Evolutionary conservation across 306 rosid species (phyloP).

Genomic region (Cucumis sativus): Cucumber_9930_V3 NC_026657.2:15494001-15494500

Average conservation of each 20-base stretch:
- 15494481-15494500: neutral
- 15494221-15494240: constrained; percentile 20
- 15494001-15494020: neutral
- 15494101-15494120: neutral
- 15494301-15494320: constrained; percentile 68
- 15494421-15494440: neutral
- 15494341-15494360: neutral
- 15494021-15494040: neutral
- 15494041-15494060: neutral
- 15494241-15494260: constrained; percentile 62
- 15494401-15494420: neutral
- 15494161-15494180: neutral
- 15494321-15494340: constrained; percentile 5
- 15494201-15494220: neutral
- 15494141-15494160: neutral
- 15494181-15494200: neutral
- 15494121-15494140: neutral
- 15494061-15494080: neutral
- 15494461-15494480: neutral
- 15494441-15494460: neutral
- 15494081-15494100: neutral
- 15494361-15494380: neutral
- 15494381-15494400: neutral
- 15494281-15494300: constrained; percentile 76
- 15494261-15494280: constrained; percentile 78